A percentile compares a stretch with the other conserved stretches of the same genome.
phyloP scores from a whole-genome alignment of 2,329 filamentous ascomycete genomes.

The Grosmannia huntii region DNA sequence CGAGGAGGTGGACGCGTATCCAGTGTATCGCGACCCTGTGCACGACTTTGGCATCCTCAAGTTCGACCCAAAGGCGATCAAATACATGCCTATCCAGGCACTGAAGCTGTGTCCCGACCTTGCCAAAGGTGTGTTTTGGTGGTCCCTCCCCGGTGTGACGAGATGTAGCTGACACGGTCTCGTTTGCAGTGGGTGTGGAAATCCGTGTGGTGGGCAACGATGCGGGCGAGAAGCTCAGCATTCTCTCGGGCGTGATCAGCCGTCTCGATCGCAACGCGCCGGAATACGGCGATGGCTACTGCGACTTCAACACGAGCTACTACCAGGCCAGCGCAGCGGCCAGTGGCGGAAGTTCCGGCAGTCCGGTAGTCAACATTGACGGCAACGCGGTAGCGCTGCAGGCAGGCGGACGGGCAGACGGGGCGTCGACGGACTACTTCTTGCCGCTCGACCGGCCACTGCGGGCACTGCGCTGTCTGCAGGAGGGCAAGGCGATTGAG shows the following conservation, averaged over 20 bases:
- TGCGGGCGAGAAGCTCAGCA: constrained; percentile 95
- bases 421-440: constrained; percentile 96
- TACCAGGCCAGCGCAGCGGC: constrained; percentile 96
- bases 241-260: constrained; percentile 93
- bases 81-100: constrained; percentile 85
- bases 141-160: too few species aligned
- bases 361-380: constrained; percentile 92
- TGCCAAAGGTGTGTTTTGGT: constrained; percentile 43
- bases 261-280: constrained; percentile 91
- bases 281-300: constrained; percentile 95
- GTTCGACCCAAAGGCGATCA: constrained; percentile 91
- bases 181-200: constrained; percentile 61
- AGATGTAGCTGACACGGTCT: background rate
- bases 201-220: constrained; percentile 98
- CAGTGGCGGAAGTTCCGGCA: constrained; percentile 94
- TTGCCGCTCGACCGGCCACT: constrained; percentile 82
- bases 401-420: constrained; percentile 85
- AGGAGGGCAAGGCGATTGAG: constrained; percentile 60
- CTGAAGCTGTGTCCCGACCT: constrained; percentile 73
- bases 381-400: constrained; percentile 86
- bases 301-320: constrained; percentile 92
- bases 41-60: constrained; percentile 97
- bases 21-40: constrained; percentile 94
- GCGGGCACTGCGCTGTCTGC: constrained; percentile 76
- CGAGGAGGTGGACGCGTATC: constrained; percentile 88